Evolutionary conservation across 805 yeast genomes (phyloP), one percentile per base, ranked within the genome.

Genomic region (Diddensiella caesifluorescens): DNA sequence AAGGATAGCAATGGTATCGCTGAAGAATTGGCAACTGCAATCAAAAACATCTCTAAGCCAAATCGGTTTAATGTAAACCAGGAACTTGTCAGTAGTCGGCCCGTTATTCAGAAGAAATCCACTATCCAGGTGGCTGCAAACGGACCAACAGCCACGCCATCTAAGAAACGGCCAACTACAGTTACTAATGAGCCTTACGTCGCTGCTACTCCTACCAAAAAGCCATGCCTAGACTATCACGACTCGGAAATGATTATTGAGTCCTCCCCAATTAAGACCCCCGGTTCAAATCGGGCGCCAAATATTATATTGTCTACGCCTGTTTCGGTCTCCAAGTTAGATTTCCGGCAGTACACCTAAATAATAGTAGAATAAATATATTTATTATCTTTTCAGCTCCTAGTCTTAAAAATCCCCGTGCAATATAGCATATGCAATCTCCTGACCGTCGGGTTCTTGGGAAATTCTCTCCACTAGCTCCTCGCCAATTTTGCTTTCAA

Each of bases 401-500:
- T n/a, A n/a, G 12, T 29, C 15, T 13, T 29, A 29, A 13, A 29
- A 13, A 29, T 29, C 32, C 6, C 38, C 48, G 9, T 28, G 58
- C 83, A 83, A 7, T 25, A 85, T 72, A 4, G 88, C 88, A 46
- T 75, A 68, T 22, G 71, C 70, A 10, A 83, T 67, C 32, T 65
- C 71, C 46, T 63, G 67, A 1, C 78, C 75, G 55, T 67, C 74
- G 1, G 63, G 60, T 45, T 74, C 71, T 28, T 69, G 65, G 13
- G 70, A 50, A 2, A 86, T 67, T 21, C 62, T 64, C 4, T 69
- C 63, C 1, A 83, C 69, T 41, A 87, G 63, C 0, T 70, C 62
- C 12, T 65, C 69, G 35, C 95, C 95, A 13, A 85, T 68, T 54
- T 83, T 74, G 3, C 70, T 73, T 4, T 53, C 64, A 35, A 85